These are phyloP conservation scores for Tremella fuciformis DNA, from an alignment of 768 basidiomycete species.

Conservation along the genomic window DNA sequence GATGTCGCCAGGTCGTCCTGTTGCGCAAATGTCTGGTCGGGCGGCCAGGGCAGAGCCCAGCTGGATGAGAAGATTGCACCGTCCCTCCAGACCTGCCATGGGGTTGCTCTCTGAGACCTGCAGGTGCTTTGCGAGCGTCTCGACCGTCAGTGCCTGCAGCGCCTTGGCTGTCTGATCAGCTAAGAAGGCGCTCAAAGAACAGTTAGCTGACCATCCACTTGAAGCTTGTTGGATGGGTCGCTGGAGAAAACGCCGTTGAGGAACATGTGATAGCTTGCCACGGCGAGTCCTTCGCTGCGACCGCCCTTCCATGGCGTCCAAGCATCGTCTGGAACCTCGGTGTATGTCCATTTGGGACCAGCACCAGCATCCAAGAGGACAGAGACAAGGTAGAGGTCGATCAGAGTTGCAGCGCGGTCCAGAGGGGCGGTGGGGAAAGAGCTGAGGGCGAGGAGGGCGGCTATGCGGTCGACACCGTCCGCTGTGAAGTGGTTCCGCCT, in stretches of 20 bases:
- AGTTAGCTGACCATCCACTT: slow-evolving; percentile 70
- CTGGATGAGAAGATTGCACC: slow-evolving; percentile 70
- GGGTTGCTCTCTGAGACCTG: slow-evolving; percentile 75
- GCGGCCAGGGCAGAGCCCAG: slow-evolving; percentile 68
- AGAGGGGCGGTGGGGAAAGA: slow-evolving; percentile 32
- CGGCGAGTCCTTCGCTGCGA: slow-evolving; percentile 68
- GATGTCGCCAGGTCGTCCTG: slow-evolving; percentile 74
- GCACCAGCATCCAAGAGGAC: slow-evolving; percentile 95
- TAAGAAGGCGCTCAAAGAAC: slow-evolving; percentile 6
- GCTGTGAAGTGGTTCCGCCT: slow-evolving; percentile 39
- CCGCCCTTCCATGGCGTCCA: slow-evolving; percentile 57
- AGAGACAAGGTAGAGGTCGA: slow-evolving; percentile 83
- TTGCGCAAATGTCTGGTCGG: slow-evolving; percentile 66
- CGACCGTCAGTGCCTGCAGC: slow-evolving; percentile 63
- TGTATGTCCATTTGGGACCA: slow-evolving; percentile 75
- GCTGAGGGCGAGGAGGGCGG: slow-evolving; percentile 54
- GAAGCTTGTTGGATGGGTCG: slow-evolving; percentile 60
- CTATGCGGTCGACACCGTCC: slow-evolving; percentile 57
- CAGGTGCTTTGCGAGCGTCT: slow-evolving; percentile 65
- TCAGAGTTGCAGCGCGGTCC: slow-evolving; percentile 66
- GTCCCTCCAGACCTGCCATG: slow-evolving; percentile 86
- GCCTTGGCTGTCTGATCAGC: slow-evolving; percentile 61
- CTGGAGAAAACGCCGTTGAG: slow-evolving; percentile 75
- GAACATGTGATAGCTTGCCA: slow-evolving; percentile 91
- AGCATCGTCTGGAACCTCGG: slow-evolving; percentile 54